Base-by-base conservation (phyloP, 108 stramenopile species). In the Hondaea fermentalgiana region DNA sequence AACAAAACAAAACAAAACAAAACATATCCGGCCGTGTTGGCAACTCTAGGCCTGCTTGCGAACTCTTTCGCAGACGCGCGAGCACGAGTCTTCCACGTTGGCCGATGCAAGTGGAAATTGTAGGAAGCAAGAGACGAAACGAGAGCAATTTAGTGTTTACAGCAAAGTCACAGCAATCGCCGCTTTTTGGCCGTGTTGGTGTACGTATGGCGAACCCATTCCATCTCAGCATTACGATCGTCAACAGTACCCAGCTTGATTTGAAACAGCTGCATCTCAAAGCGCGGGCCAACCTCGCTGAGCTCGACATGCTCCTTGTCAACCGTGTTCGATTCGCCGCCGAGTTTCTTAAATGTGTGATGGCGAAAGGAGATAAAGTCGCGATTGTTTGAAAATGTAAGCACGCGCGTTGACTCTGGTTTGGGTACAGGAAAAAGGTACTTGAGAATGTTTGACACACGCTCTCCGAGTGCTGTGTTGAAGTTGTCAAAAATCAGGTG, bases 331-430 rank as follows among this genome's bases (percentile, higher is more conserved):
- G 45, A 23, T 59, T 88, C 87, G 43, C 53, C 87, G 17, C 60
- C 60, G 14, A 5, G 16, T 83, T 96, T 97, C 90, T 94, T 96
- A 91, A 95, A 98, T 91, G 96, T 97, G 95, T 99, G 98, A 93
- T 99, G 99, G 21, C 99, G 97, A 88, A 99, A 98, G 76, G 94
- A 95, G 71, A 99, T 97, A 88, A 95, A 97, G 92, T 99, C 99
- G 90, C 96, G 92, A 76, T 97, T 91, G 92, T 99, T 99, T 51
- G 93, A 91, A 90, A 99, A 98, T 0, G 99, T 98, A 19, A 98
- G 92, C 4, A 99, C 95, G n/a, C 99, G 92, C 25, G 89, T 91
- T 5, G 97, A 91, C 89, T 98, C 98, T 51, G 88, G 88, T 88
- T 96, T 95, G 4, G 98, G 98, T 35, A 97, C 96, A 3, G 99